phyloP scores from a whole-genome alignment of 2,329 filamentous ascomycete species.

The Colletotrichum sp. region DNA sequence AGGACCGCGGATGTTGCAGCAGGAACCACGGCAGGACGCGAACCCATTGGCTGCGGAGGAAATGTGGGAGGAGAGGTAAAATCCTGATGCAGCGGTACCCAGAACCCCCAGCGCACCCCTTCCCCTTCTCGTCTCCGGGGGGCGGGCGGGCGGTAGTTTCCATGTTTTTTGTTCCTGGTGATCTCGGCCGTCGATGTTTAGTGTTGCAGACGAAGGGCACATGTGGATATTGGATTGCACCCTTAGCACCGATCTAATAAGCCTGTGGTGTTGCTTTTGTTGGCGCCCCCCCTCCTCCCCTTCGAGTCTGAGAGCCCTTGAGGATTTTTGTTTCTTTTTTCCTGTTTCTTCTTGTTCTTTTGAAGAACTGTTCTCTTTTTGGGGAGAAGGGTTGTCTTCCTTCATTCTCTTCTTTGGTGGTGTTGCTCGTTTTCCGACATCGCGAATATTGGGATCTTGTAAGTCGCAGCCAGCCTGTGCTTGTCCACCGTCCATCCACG shows the following conservation, averaged over 20 bases:
- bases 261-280: not conserved
- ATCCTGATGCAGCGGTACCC: not conserved
- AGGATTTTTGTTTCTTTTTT: not conserved
- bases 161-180: not conserved
- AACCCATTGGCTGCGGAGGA: not conserved
- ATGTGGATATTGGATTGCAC: not conserved
- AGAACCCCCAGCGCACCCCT: not conserved
- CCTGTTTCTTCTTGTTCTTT: not conserved
- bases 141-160: not conserved
- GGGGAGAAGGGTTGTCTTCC: accelerated
- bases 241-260: not conserved
- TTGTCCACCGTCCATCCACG: not conserved
- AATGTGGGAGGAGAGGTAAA: not conserved
- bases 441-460: not conserved
- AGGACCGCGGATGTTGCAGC: not conserved
- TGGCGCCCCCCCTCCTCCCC: not conserved
- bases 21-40: not conserved
- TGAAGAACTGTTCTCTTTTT: not conserved
- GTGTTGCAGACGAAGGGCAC: not conserved
- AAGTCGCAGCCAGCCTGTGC: conserved; percentile 11
- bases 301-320: not conserved
- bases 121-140: not conserved
- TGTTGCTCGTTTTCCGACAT: not conserved
- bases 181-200: not conserved
- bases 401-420: not conserved